These are phyloP conservation scores for Phtheirospermum japonicum DNA, from an alignment of 257 asterid genomes.

Conservation along the genomic window DNA sequence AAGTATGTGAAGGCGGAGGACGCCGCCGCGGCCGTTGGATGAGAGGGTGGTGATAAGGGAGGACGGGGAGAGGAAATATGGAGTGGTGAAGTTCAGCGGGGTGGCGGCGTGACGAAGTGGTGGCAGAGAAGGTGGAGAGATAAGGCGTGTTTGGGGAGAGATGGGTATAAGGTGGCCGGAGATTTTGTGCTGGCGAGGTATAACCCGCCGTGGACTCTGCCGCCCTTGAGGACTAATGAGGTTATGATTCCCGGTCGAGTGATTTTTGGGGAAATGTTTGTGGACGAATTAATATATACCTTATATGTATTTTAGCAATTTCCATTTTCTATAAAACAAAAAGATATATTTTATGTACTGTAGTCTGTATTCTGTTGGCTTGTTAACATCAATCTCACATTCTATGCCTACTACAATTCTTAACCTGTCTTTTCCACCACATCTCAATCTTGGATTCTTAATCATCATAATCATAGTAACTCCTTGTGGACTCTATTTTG, in stretches of 20 bases:
- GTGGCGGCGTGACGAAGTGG: constrained; percentile 57
- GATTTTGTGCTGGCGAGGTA: constrained; percentile 83
- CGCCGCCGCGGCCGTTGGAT: constrained; percentile 82
- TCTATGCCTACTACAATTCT: too few relatives aligned
- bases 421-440: too few relatives aligned
- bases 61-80: constrained; percentile 78
- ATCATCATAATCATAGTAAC: too few relatives aligned
- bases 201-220: constrained; percentile 90
- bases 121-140: constrained; percentile 60
- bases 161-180: constrained; percentile 62
- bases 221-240: constrained; percentile 77
- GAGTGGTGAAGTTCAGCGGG: constrained; percentile 77
- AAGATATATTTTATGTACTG: too few relatives aligned
- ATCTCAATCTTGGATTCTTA: too few relatives aligned
- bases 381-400: too few relatives aligned
- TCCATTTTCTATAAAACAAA: too few relatives aligned
- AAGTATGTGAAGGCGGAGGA: constrained; percentile 63
- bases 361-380: too few relatives aligned
- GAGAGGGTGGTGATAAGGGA: constrained; percentile 73
- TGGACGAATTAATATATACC: too few relatives aligned
- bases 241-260: constrained; percentile 82
- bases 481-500: too few relatives aligned
- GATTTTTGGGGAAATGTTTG: constrained; percentile 6
- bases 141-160: constrained; percentile 60
- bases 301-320: too few relatives aligned